Evolutionary conservation across 306 rosid genomes (phyloP).

Genomic region (Prunus padus): DNA sequence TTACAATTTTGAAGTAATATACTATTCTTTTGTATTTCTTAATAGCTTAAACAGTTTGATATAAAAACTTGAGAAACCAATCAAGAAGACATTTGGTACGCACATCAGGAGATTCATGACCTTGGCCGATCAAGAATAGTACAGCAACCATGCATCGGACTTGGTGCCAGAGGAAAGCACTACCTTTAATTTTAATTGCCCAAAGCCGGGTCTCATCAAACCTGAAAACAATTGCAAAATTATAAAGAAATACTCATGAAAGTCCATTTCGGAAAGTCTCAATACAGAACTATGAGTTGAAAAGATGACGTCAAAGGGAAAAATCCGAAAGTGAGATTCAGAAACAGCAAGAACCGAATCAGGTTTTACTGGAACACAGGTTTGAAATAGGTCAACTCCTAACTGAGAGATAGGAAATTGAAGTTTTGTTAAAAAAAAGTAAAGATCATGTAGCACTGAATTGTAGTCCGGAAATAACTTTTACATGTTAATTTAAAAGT

Average conservation of each 20-base stretch:
- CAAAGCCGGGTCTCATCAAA: constrained; percentile 66
- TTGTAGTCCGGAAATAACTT: not conserved
- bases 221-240: constrained; percentile 45
- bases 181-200: constrained; percentile 73
- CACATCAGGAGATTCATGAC: constrained; percentile 85
- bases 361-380: not conserved
- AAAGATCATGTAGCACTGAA: not conserved
- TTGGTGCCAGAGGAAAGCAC: constrained; percentile 98
- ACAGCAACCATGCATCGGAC: constrained; percentile 92
- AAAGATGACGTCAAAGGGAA: not conserved
- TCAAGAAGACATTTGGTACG: constrained; percentile 31
- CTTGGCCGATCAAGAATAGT: constrained; percentile 83
- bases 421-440: not conserved
- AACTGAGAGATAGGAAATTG: not conserved
- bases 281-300: not conserved
- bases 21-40: not conserved
- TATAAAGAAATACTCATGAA: not conserved
- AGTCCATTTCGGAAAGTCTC: not conserved
- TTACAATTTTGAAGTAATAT: not conserved
- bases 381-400: not conserved
- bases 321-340: not conserved
- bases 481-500: not conserved
- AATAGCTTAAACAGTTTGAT: constrained; percentile 1
- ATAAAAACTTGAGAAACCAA: constrained; percentile 13
- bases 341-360: not conserved